Conservation (phyloP, 202 grass and related monocot species). For the Tripidium arundinaceum region DNA sequence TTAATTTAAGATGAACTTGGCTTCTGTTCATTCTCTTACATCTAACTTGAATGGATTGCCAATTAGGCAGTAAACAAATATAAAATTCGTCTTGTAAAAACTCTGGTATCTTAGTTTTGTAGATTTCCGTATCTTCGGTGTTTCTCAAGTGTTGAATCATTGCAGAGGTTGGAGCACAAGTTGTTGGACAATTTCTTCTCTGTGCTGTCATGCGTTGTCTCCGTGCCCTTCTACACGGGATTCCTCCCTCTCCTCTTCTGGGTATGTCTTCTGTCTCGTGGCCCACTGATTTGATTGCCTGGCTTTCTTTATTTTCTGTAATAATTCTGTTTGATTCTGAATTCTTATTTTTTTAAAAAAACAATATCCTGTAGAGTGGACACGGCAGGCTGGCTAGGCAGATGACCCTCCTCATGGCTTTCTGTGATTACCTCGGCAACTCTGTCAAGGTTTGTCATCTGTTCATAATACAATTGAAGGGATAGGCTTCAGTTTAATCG, state of each 20-base stretch:
- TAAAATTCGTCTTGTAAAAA: neutral
- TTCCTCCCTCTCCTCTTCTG: slow-evolving; percentile 95
- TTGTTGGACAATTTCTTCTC: slow-evolving; percentile 85
- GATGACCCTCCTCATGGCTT: slow-evolving; percentile 92
- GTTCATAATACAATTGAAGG: neutral
- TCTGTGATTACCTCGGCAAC: slow-evolving; percentile 90
- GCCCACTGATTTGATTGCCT: neutral
- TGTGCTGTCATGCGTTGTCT: slow-evolving; percentile 75
- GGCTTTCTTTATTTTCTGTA: neutral
- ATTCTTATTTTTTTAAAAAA: slow-evolving; percentile 10
- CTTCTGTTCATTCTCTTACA: neutral
- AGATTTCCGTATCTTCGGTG: neutral
- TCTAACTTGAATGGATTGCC: neutral
- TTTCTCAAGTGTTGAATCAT: slow-evolving; percentile 26
- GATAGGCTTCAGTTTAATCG: neutral
- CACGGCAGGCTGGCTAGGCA: slow-evolving; percentile 86
- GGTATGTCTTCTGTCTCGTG: slow-evolving; percentile 46
- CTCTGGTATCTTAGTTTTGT: neutral
- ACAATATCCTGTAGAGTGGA: slow-evolving; percentile 52
- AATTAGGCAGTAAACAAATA: neutral
- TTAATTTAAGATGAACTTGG: neutral
- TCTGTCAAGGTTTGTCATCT: slow-evolving; percentile 66
- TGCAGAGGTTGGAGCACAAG: slow-evolving; percentile 64
- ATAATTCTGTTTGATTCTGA: slow-evolving; percentile 1
- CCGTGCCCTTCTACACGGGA: slow-evolving; percentile 94